Base-by-base conservation (phyloP, 805 yeast species). In the Ogataea naganishii region DNA sequence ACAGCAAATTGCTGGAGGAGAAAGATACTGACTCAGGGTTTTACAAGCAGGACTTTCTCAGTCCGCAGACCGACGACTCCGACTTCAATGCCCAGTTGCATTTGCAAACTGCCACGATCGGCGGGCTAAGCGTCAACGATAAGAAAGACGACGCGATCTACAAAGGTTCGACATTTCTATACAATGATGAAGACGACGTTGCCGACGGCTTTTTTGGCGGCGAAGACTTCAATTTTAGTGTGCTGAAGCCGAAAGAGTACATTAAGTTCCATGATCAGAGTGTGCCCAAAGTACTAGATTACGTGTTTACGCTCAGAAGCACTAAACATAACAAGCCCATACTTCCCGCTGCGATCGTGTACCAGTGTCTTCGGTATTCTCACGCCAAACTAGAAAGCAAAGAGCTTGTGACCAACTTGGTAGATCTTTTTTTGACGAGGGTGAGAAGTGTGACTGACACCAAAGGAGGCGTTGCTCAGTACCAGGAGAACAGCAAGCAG, bases 351-450 rank as follows among this genome's bases (percentile, higher is more conserved):
- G 74, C 82, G 1, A 64, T 80, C 5, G 54, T 79, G 0, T 81
- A 66, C 41, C 89, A 80, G 49, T 67, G 81, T 45, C 50, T 80
- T n/a, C 57, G 89, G 40, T 81, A 75, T 44, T 73, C 85, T 1
- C 76, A 73, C 39, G 62, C 62, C 32, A 69, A 70, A 39, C 68
- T 66, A 20, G 60, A 73, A n/a, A 70, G 76, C 29, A 53, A 57
- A 6, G 68, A 71, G 18, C 54, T 76, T 34, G 76, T 79, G 3
- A 72, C 69, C 36, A 72, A 72, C 24, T 60, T 80, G 24, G 58
- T 77, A 33, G 75, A 73, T 32, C 60, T 79, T 26, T 74, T 79
- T 33, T 58, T 74, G 18, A 69, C 80, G 1, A 67, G 79, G 42
- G 67, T 80, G 12, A 58, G 83, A 40, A 56, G 80, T 4, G 69